phyloP scores from a whole-genome alignment of 2,329 filamentous ascomycete species.

The Colletotrichum eleusines region DNA sequence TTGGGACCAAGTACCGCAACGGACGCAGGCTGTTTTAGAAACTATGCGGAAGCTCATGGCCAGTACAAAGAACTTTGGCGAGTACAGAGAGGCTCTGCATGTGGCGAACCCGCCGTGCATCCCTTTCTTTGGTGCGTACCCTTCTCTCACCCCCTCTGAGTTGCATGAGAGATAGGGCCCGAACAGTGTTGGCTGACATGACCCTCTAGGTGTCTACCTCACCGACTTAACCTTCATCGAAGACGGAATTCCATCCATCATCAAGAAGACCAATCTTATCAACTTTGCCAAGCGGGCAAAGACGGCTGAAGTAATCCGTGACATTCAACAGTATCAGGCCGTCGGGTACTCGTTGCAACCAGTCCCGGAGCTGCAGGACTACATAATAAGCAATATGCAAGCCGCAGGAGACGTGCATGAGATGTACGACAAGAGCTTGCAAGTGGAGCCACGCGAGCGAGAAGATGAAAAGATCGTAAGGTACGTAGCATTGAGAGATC shows the following conservation, averaged over 20 bases:
- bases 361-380: conserved; percentile 93
- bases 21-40: conserved; percentile 84
- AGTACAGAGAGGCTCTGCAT: conserved; percentile 94
- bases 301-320: conserved; percentile 97
- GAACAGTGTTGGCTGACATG: conserved; percentile 7
- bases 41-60: conserved; percentile 95
- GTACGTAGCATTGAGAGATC: conserved; percentile 66
- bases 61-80: conserved; percentile 97
- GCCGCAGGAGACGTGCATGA: conserved; percentile 95
- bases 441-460: conserved; percentile 92
- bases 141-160: not conserved
- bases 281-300: conserved; percentile 99
- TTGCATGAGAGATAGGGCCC: not conserved
- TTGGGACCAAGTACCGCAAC: conserved; percentile 92
- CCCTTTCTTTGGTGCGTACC: conserved; percentile 87
- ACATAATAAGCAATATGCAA: conserved; percentile 97
- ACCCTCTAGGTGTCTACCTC: conserved; percentile 82
- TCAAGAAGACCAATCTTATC: conserved; percentile 96
- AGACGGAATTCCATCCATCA: conserved; percentile 94
- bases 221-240: conserved; percentile 99
- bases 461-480: conserved; percentile 99
- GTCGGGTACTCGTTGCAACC: conserved; percentile 93
- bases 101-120: conserved; percentile 96
- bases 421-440: conserved; percentile 98
- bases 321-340: conserved; percentile 99